Evolutionary conservation across 352 stramenopile species (phyloP), one percentile per base, ranked within the genome.

Genomic region (Phytopythium cucurbitacearum): DNA sequence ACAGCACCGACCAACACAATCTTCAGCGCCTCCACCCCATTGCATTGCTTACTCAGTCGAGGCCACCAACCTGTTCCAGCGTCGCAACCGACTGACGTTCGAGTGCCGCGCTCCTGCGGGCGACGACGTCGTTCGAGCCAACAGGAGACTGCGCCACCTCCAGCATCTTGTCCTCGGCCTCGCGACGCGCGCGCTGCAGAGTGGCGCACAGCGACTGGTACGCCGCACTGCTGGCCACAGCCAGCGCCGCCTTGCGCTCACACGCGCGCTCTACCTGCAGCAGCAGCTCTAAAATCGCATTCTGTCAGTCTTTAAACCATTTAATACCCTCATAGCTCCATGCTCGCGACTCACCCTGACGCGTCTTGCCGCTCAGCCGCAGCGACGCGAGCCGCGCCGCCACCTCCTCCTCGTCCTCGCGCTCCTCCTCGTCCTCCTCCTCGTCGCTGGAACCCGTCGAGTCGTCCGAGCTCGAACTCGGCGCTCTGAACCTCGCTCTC

Each of bases 181-280:
- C 65, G 10, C 68, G 54, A 16, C 78, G 80, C 33, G 77, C 70
- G 16, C 58, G 64, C 54, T 89, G 71, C 48, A 91, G 59, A 34
- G 73, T 88, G 40, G 76, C 58, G 28, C 75, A 89, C 38, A 91
- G 64, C 51, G 52, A n/a, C 34, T 78, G 65, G 52, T 91, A 88
- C 37, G 80, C 78, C 2, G 53, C 53, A 37, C 76, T 87, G n/a
- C 62, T 60, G 10, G 62, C 80, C 28, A 91, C 76, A 1, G 71
- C 67, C 34, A 69, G 54, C 53, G 75, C 67, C 21, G 80, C 80
- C 47, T 80, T 81, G 44, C 68, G 64, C 50, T 91, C 80, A 33
- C 80, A 91, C 41, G 69, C 65, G 36, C 63, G 68, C 55, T 91
- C 77, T 42, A 91, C 74, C 12, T 81, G 64, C 32, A 72, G 65